Base-by-base conservation (phyloP, 2,329 filamentous ascomycete species). In the Fusarium humuli region DNA sequence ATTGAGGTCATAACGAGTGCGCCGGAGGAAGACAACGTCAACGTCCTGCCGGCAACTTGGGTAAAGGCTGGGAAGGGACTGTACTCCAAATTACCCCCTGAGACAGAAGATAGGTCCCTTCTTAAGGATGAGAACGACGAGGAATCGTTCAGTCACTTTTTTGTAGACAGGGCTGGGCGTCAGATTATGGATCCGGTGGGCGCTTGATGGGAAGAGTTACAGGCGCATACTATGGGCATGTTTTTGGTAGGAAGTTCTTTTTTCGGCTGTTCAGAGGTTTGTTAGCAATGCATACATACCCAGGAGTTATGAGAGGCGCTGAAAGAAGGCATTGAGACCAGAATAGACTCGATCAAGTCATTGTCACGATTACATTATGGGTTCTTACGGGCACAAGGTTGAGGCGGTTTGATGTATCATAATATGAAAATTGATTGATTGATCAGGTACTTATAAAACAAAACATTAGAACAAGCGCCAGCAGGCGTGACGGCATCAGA, bases 101-200 rank as follows among this genome's bases (percentile, higher is more conserved):
- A 84, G 65, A 77, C 74, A 10, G 76, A 82, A 29, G 81, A 84
- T 57, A 66, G 73, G n/a, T 53, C 56, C 7, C 75, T 81, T 29
- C 70, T 83, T 20, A 60, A 76, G 29, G 82, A 83, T 48, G 76
- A 79, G 7, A 79, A 82, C 23, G 81, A 83, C 40, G 80, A 81
- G 49, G 80, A 82, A 49, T 77, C 81, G 0, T 84, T 84, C 49
- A 83, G 81, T 45, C 81, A 83, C 55, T 84, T 84, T 66, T 73
- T 79, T 61, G 79, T 83, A 11, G 80, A 83, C 40, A 67, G 61
- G 22, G 66, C 76, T 22, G 81, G 81, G n/a, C 79, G 77, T 63
- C 79, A 81, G 50, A 77, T 81, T 22, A 67, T 77, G 45, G 72
- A 79, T 22, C 68, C 77, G 14, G 69, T 77, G 20, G 77, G 74